phyloP scores from a whole-genome alignment of 352 stramenopile genomes.

The Phytophthora fragariae region DNA sequence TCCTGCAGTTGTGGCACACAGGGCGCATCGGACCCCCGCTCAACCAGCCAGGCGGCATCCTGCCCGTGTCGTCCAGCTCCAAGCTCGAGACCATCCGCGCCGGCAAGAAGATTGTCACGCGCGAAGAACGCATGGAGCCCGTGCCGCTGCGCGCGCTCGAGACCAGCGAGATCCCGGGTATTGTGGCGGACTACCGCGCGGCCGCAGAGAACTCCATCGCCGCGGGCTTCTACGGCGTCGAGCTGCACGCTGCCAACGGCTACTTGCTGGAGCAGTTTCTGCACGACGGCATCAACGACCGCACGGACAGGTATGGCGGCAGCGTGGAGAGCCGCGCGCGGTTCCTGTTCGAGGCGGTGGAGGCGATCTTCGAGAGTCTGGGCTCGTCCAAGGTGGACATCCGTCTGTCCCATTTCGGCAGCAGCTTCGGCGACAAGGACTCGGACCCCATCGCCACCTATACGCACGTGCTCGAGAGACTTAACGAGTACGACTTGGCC shows the following conservation, averaged over 20 bases:
- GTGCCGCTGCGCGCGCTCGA: constrained; percentile 67
- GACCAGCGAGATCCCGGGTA: constrained; percentile 67
- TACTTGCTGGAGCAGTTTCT: constrained; percentile 93
- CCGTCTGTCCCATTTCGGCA: constrained; percentile 30
- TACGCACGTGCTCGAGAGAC: constrained; percentile 34
- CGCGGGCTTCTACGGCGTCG: constrained; percentile 92
- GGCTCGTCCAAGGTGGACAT: constrained; percentile 35
- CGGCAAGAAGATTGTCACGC: constrained; percentile 37
- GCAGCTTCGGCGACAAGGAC: constrained; percentile 45
- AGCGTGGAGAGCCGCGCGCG: constrained; percentile 78
- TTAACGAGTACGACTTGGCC: constrained; percentile 41
- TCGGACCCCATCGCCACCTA: constrained; percentile 44
- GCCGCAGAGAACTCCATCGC: constrained; percentile 63
- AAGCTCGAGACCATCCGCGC: constrained; percentile 38
- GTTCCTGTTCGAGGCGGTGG: constrained; percentile 77
- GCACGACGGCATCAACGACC: constrained; percentile 73
- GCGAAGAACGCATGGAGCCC: constrained; percentile 41
- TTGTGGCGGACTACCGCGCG: constrained; percentile 75
- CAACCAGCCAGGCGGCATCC: too few species aligned
- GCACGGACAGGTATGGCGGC: constrained; percentile 85
- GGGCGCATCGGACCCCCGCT: too few species aligned
- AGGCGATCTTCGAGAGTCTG: constrained; percentile 35
- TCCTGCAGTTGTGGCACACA: constrained; percentile 26
- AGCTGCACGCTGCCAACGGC: constrained; percentile 90
- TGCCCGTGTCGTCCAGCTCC: too few species aligned